Conservation (phyloP, 169 alveolate species). For the Eimeria tenella region DNA sequence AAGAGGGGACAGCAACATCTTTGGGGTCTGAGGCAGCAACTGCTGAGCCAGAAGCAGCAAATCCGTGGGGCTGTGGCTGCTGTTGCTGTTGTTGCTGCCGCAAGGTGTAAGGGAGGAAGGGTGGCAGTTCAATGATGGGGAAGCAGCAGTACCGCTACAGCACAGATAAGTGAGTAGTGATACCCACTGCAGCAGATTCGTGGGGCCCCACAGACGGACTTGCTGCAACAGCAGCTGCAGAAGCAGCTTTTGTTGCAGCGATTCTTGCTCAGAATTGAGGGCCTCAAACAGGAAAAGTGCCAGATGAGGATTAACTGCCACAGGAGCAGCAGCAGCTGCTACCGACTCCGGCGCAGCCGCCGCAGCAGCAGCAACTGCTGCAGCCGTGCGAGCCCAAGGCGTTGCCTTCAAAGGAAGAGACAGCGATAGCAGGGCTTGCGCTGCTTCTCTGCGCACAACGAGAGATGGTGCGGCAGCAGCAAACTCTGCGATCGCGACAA, state of each 20-base stretch:
- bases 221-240: conserved; percentile 59
- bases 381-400: conserved; percentile 1
- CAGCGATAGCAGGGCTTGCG: conserved; percentile 22
- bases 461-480: conserved; percentile 54
- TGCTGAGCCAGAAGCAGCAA: conserved; percentile 56
- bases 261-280: conserved; percentile 44
- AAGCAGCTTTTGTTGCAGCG: conserved; percentile 41
- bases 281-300: conserved; percentile 40
- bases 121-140: neutral
- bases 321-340: conserved; percentile 61
- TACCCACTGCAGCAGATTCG: conserved; percentile 28
- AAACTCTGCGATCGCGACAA: conserved; percentile 42
- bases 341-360: conserved; percentile 29
- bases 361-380: conserved; percentile 47
- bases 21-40: conserved; percentile 41
- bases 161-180: conserved; percentile 30
- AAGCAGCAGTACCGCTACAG: conserved; percentile 21
- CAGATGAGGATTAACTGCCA: conserved; percentile 59
- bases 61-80: neutral
- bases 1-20: conserved; percentile 50
- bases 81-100: conserved; percentile 21
- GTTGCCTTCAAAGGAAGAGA: conserved; percentile 28
- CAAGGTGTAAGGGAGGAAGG: conserved; percentile 29
- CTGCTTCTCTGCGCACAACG: conserved; percentile 55
- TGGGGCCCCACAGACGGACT: conserved; percentile 52